Conservation (phyloP, 1,284 basidiomycete genomes). For the Boletus nobilissimus region DNA sequence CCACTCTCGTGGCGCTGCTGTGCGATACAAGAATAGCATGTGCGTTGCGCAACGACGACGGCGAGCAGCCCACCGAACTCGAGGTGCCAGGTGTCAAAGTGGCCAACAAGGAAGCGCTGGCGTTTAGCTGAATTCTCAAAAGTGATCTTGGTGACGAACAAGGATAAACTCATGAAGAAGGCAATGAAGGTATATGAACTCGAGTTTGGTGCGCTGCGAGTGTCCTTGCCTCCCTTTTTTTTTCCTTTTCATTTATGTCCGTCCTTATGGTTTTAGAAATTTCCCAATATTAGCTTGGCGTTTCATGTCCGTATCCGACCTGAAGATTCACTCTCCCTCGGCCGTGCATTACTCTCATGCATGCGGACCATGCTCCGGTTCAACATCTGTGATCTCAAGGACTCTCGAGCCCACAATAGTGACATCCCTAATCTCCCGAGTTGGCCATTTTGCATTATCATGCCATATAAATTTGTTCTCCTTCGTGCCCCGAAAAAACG, state of each 20-base stretch:
- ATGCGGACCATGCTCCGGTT: conserved; percentile 17
- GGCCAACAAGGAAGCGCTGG: conserved; percentile 47
- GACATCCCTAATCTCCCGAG: not conserved
- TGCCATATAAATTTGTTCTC: conserved; percentile 78
- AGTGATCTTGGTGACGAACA: conserved; percentile 44
- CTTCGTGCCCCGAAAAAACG: conserved; percentile 74
- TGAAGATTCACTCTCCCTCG: not conserved
- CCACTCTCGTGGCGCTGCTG: conserved; percentile 39
- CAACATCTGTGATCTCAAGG: conserved; percentile 22
- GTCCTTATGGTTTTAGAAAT: not conserved
- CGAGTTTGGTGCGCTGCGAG: conserved; percentile 42
- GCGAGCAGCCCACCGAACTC: conserved; percentile 39
- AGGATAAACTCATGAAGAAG: conserved; percentile 45
- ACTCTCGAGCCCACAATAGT: not conserved
- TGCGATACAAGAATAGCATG: conserved; percentile 39
- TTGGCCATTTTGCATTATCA: conserved; percentile 61
- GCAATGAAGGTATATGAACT: conserved; percentile 40
- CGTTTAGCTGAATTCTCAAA: conserved; percentile 49
- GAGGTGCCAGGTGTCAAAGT: conserved; percentile 46
- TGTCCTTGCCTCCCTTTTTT: too few relatives aligned
- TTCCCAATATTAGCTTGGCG: too few relatives aligned
- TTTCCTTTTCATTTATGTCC: not conserved
- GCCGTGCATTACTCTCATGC: not conserved
- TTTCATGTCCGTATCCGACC: conserved; percentile 11
- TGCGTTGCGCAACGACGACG: too few relatives aligned